Conservation (phyloP, 805 yeast genomes). For the Wickerhamomyces alni region DNA sequence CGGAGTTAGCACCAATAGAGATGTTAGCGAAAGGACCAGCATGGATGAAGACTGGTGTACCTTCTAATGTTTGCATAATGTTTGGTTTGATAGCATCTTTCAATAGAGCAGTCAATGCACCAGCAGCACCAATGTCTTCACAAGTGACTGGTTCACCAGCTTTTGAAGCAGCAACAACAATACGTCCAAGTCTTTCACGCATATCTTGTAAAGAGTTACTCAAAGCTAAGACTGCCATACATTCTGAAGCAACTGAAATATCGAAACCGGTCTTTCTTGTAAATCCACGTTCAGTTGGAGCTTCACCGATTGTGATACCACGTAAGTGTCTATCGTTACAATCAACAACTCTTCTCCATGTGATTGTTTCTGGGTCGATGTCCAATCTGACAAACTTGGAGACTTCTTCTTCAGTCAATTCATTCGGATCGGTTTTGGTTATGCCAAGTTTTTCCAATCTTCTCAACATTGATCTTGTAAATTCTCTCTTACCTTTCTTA, state of each 20-base stretch:
- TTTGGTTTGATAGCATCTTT: constrained; percentile 97
- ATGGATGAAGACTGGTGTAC: constrained; percentile 95
- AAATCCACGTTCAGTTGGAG: constrained; percentile 87
- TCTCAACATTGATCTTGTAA: constrained; percentile 72
- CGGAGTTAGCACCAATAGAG: constrained; percentile 94
- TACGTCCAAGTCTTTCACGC: constrained; percentile 80
- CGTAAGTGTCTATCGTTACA: constrained; percentile 89
- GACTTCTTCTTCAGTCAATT: constrained; percentile 72
- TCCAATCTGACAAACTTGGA: constrained; percentile 73
- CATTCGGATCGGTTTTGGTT: constrained; percentile 70
- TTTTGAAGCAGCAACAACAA: constrained; percentile 80
- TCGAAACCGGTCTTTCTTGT: constrained; percentile 89
- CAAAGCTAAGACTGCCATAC: constrained; percentile 92
- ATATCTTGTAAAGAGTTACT: constrained; percentile 73
- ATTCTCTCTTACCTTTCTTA: constrained; percentile 72
- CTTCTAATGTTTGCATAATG: constrained; percentile 95
- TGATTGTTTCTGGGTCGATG: constrained; percentile 84
- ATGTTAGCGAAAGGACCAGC: constrained; percentile 99
- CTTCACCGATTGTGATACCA: constrained; percentile 85
- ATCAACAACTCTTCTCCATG: constrained; percentile 92
- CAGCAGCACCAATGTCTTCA: constrained; percentile 93
- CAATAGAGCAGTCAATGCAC: constrained; percentile 89
- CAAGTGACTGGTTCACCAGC: constrained; percentile 82
- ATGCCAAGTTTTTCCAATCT: constrained; percentile 82
- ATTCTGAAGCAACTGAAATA: constrained; percentile 92